Conservation (phyloP, 441 rosid species). For the Rhodomyrtus psidioides region DNA sequence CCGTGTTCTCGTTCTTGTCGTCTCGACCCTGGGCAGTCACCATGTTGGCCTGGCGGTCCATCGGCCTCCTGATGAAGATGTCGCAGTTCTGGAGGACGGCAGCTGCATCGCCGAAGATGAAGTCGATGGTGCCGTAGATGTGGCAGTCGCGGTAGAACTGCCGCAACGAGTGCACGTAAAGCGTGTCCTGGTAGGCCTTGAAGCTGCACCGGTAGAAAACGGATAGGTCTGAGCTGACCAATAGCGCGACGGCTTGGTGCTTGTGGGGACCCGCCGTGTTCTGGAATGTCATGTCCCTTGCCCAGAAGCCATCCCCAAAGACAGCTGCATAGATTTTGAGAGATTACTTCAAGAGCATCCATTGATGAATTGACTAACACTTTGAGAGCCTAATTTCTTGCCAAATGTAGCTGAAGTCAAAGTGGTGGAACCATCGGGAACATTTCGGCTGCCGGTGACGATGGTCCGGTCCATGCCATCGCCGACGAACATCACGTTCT, state of each 20-base stretch:
- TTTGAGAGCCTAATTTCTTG: background rate
- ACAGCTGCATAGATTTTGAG: background rate
- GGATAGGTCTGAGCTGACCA: background rate
- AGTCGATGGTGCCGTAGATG: constrained; percentile 57
- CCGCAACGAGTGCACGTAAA: constrained; percentile 31
- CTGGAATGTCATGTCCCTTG: too few species aligned
- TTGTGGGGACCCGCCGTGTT: constrained; percentile 1
- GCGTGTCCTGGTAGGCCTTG: constrained; percentile 66
- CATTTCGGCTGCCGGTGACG: background rate
- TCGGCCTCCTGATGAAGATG: constrained; percentile 41
- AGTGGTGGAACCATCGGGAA: background rate
- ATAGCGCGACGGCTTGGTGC: constrained; percentile 56
- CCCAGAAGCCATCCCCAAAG: too few species aligned
- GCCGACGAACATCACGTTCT: background rate
- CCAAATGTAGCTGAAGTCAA: background rate
- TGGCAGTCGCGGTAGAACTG: constrained; percentile 70
- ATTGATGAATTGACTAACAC: background rate
- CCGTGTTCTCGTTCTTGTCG: constrained; percentile 34
- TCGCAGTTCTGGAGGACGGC: constrained; percentile 59
- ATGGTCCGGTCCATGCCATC: background rate
- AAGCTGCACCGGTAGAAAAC: constrained; percentile 42
- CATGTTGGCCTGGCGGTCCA: constrained; percentile 38
- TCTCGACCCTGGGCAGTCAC: constrained; percentile 63
- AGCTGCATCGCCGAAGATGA: constrained; percentile 50
- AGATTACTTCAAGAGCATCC: background rate